These are phyloP conservation scores for Aquanectria penicillioides DNA, from an alignment of 2,329 filamentous ascomycete species.

Conservation along the genomic window DNA sequence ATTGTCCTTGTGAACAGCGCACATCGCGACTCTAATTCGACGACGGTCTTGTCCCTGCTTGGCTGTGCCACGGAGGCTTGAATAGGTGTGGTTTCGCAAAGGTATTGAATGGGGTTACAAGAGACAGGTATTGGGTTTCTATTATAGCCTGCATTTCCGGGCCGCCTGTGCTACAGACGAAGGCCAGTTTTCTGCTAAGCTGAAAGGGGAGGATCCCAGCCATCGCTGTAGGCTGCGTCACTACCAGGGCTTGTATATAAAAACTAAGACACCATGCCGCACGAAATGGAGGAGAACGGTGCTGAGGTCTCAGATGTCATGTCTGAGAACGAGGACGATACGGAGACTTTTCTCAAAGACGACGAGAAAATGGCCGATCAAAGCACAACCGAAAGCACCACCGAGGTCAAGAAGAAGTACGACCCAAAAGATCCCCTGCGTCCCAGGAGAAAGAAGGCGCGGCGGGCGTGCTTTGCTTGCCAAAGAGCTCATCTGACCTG, in stretches of 20 bases:
- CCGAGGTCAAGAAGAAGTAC: conserved; percentile 72
- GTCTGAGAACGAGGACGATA: conserved; percentile 69
- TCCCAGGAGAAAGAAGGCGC: conserved; percentile 93
- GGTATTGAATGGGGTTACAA: conserved; percentile 40
- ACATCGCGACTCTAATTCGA: conserved; percentile 32
- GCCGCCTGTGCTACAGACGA: conserved; percentile 39
- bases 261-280: conserved; percentile 64
- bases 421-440: conserved; percentile 90
- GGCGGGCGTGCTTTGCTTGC: conserved; percentile 94
- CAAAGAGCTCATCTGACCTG: conserved; percentile 97
- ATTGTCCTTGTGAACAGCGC: conserved; percentile 28
- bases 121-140: conserved; percentile 38
- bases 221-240: conserved; percentile 30
- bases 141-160: conserved; percentile 47
- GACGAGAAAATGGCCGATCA: conserved; percentile 65
- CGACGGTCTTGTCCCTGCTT: conserved; percentile 38
- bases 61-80: conserved; percentile 45
- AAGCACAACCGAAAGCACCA: conserved; percentile 57
- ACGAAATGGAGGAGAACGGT: conserved; percentile 62
- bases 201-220: conserved; percentile 36
- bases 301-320: conserved; percentile 67
- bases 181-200: conserved; percentile 29
- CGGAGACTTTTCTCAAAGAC: conserved; percentile 51
- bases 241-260: conserved; percentile 53
- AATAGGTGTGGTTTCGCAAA: conserved; percentile 48